phyloP scores from a whole-genome alignment of 805 yeast genomes.

The Metschnikowia lachancei region DNA sequence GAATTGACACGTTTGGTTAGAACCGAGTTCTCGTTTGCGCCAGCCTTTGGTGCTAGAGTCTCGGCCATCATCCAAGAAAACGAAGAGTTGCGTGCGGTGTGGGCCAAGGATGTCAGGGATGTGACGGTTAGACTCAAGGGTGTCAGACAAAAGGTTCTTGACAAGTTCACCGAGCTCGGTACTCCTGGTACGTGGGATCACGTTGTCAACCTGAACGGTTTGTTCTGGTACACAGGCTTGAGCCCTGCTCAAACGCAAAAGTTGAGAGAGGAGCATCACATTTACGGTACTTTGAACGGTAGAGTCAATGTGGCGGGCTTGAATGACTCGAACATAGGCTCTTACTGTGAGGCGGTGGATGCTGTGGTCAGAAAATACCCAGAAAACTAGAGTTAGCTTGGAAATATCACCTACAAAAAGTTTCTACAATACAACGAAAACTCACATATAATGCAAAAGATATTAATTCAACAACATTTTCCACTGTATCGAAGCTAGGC shows the following conservation, averaged over 20 bases:
- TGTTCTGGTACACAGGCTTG: conserved; percentile 46
- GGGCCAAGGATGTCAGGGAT: conserved; percentile 37
- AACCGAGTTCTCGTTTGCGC: conserved; percentile 45
- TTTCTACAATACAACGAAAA: neutral
- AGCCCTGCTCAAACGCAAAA: conserved; percentile 30
- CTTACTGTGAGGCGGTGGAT: conserved; percentile 38
- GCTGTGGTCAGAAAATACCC: conserved; percentile 31
- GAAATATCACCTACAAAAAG: neutral
- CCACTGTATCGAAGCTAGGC: neutral
- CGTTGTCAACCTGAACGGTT: conserved; percentile 37
- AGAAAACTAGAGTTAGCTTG: conserved; percentile 1
- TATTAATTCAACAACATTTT: neutral
- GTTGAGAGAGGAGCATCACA: conserved; percentile 35
- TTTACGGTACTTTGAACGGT: conserved; percentile 39
- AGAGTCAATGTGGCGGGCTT: conserved; percentile 47
- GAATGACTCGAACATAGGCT: conserved; percentile 37
- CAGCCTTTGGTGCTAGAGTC: conserved; percentile 46
- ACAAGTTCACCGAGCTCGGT: conserved; percentile 29
- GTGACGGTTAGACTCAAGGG: conserved; percentile 32
- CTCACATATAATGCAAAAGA: neutral
- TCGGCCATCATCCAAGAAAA: conserved; percentile 32
- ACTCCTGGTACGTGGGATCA: conserved; percentile 47
- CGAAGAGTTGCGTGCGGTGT: conserved; percentile 24
- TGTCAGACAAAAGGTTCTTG: conserved; percentile 30
- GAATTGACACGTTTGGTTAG: conserved; percentile 35